Conservation (phyloP, 169 alveolate genomes). For the Plasmodium sp. region DNA sequence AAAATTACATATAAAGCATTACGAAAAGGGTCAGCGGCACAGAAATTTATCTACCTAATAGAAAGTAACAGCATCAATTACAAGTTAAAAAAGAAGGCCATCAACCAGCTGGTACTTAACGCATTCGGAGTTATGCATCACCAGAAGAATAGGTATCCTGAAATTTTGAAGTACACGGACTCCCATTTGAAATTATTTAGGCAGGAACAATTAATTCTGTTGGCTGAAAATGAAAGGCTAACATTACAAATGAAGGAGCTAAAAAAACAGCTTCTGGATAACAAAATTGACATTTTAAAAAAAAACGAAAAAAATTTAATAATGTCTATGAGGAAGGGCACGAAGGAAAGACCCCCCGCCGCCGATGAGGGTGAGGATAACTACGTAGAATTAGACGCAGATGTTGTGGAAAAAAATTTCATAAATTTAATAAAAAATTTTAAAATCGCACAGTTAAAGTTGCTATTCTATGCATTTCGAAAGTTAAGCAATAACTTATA, state of each 20-base stretch:
- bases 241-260: constrained; percentile 81
- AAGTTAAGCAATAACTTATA: constrained; percentile 45
- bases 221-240: constrained; percentile 86
- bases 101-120: constrained; percentile 72
- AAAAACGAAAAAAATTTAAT: constrained; percentile 41
- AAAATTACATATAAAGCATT: constrained; percentile 81
- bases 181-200: constrained; percentile 82
- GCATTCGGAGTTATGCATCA: constrained; percentile 77
- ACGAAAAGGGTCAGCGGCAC: constrained; percentile 84
- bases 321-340: constrained; percentile 29
- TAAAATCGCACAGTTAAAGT: constrained; percentile 56
- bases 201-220: constrained; percentile 84
- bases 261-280: constrained; percentile 74
- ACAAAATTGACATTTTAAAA: constrained; percentile 57
- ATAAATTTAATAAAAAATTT: constrained; percentile 49
- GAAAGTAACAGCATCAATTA: constrained; percentile 77
- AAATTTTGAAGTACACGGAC: constrained; percentile 76
- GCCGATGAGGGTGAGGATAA: neutral
- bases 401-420: constrained; percentile 70
- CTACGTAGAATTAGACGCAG: constrained; percentile 66
- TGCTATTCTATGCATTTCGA: constrained; percentile 58
- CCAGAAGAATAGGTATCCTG: constrained; percentile 54
- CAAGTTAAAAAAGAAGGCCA: constrained; percentile 76
- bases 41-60: constrained; percentile 71
- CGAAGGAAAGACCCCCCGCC: neutral